Percentiles rank a stretch among this genome's conserved stretches.
phyloP scores from a whole-genome alignment of 2,329 filamentous ascomycete genomes.

The Ophiocordyceps camponoti-floridani region DNA sequence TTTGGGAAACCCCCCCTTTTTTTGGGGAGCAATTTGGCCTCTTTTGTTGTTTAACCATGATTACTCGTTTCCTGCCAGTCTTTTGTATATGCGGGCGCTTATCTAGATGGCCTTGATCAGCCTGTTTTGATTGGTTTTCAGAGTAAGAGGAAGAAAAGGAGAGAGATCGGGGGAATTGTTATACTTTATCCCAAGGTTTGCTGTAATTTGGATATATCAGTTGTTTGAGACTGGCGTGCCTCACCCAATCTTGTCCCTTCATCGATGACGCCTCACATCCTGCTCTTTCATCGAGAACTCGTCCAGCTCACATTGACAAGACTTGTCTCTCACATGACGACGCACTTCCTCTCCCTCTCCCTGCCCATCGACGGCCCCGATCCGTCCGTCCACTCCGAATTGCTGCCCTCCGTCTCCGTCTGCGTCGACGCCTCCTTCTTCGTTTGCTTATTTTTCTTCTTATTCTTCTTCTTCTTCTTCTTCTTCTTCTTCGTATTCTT shows the following conservation, averaged over 20 bases:
- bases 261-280: too few species aligned
- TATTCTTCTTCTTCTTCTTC: background rate
- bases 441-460: background rate
- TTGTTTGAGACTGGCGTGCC: too few species aligned
- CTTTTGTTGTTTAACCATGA: background rate
- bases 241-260: too few species aligned
- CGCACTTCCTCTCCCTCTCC: slow-evolving; percentile 26
- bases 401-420: slow-evolving; percentile 19
- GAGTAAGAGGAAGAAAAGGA: too few species aligned
- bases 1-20: background rate
- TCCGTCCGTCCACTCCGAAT: slow-evolving; percentile 35
- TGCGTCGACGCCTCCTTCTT: background rate
- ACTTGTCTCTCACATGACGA: slow-evolving; percentile 25
- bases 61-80: too few species aligned
- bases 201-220: background rate
- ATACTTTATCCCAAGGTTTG: background rate
- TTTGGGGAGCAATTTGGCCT: background rate
- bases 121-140: too few species aligned
- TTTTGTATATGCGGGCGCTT: too few species aligned
- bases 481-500: slow-evolving; percentile 13
- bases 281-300: background rate
- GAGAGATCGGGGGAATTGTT: too few species aligned
- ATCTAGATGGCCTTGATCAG: too few species aligned
- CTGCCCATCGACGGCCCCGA: slow-evolving; percentile 8
- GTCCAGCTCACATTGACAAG: too few species aligned